Evolutionary conservation across 768 basidiomycete species (phyloP).

Genomic region (Mycena kentingensis): DNA sequence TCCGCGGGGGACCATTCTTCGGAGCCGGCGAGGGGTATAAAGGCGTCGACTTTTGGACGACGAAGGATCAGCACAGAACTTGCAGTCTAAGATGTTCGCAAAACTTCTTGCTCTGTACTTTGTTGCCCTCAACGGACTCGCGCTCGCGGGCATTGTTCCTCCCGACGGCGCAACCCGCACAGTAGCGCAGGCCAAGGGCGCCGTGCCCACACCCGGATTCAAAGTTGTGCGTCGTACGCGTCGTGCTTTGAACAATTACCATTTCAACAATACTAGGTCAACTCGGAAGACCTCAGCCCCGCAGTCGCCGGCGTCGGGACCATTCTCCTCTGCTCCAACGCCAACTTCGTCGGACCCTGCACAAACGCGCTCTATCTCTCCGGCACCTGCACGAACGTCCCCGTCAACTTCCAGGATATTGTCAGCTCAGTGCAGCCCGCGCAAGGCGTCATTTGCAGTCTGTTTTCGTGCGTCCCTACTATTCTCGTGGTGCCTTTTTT

Average conservation of each 20-base stretch:
- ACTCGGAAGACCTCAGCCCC: neutral
- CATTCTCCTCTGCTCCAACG: neutral
- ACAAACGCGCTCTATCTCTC: neutral
- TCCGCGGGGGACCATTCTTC: too few relatives aligned
- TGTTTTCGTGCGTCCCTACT: neutral
- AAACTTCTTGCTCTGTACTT: neutral
- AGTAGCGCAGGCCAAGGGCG: neutral
- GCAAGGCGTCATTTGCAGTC: neutral
- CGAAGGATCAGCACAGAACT: too few relatives aligned
- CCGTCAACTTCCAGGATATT: slow-evolving; percentile 5
- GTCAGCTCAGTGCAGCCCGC: neutral
- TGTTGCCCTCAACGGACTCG: neutral
- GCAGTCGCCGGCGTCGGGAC: neutral
- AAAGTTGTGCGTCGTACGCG: neutral
- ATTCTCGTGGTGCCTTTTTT: neutral
- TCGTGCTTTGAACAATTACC: too few relatives aligned
- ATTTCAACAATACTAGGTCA: neutral
- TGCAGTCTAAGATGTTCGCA: too few relatives aligned
- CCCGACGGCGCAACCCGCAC: neutral
- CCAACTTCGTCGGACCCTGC: slow-evolving; percentile 1
- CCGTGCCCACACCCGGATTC: neutral
- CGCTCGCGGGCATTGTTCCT: neutral
- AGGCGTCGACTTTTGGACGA: too few relatives aligned
- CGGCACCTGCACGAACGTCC: slow-evolving; percentile 8
- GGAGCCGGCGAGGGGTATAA: too few relatives aligned